phyloP scores from a whole-genome alignment of 2,329 filamentous ascomycete species.

The Parastagonospora avenae region DNA sequence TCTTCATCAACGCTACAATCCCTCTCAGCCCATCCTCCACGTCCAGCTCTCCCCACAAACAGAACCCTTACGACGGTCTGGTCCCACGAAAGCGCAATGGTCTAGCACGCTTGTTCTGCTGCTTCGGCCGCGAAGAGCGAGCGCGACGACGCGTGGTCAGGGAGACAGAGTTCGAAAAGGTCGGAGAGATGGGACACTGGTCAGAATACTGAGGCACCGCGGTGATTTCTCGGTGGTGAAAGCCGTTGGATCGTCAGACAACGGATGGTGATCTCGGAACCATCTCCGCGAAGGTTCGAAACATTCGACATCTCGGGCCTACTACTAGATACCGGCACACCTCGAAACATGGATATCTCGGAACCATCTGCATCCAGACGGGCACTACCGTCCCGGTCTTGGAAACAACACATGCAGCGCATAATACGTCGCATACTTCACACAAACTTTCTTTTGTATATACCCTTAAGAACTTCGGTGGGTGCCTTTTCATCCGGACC shows the following conservation, averaged over 20 bases:
- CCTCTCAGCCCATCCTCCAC: constrained; percentile 37
- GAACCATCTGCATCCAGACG: no score
- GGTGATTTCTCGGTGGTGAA: background rate
- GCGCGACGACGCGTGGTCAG: constrained; percentile 25
- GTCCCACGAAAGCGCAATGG: constrained; percentile 35
- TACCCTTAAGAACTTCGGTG: no score
- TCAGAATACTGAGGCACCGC: constrained; percentile 28
- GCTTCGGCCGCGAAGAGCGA: constrained; percentile 40
- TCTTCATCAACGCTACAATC: constrained; percentile 44
- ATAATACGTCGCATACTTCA: no score
- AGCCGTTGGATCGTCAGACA: background rate
- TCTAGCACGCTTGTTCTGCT: constrained; percentile 40
- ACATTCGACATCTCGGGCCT: constrained; percentile 1
- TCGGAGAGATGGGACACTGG: constrained; percentile 40
- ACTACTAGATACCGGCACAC: no score
- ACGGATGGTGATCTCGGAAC: background rate
- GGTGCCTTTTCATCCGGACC: no score
- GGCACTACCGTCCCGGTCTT: no score
- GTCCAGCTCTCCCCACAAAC: constrained; percentile 15
- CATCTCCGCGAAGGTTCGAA: background rate
- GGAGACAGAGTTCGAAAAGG: constrained; percentile 35
- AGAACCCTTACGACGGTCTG: constrained; percentile 31
- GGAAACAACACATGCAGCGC: no score
- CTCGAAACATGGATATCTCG: no score
- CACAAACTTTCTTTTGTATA: no score